phyloP scores from a whole-genome alignment of 139 green algal species.

The Coelastrella sp. region DNA sequence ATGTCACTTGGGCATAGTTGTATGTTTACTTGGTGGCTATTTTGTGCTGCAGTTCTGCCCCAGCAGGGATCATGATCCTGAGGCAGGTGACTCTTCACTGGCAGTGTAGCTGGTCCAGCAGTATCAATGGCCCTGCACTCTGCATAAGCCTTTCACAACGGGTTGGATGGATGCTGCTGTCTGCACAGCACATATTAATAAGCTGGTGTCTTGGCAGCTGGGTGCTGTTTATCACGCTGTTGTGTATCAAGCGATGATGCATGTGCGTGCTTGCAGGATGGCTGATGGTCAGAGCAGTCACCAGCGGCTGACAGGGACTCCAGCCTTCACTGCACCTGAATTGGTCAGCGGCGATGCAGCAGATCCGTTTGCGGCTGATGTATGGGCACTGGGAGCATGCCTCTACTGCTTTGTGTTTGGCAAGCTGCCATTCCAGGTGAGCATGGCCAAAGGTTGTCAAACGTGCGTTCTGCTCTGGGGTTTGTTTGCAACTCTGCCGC shows the following conservation, averaged over 20 bases:
- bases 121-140: no score
- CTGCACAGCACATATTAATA: no score
- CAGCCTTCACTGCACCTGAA: constrained; percentile 80
- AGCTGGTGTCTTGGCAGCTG: background rate
- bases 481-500: no score
- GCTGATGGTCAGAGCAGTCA: constrained; percentile 41
- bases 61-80: background rate
- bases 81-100: no score
- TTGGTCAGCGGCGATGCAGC: constrained; percentile 58
- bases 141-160: no score
- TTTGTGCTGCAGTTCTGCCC: background rate
- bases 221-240: background rate
- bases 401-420: constrained; percentile 89
- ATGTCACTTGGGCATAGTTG: background rate
- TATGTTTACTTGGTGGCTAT: background rate
- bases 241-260: background rate
- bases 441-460: background rate
- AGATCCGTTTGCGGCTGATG: constrained; percentile 69
- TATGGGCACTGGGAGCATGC: constrained; percentile 88
- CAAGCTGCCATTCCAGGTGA: constrained; percentile 63
- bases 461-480: no score
- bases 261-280: constrained; percentile 10
- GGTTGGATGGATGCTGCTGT: no score
- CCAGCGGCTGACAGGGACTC: constrained; percentile 72
- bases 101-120: no score